A percentile compares a stretch with the other conserved stretches of the same genome.
Evolutionary conservation across 768 basidiomycete species (phyloP).

Genomic region (Astraeus odoratus): DNA sequence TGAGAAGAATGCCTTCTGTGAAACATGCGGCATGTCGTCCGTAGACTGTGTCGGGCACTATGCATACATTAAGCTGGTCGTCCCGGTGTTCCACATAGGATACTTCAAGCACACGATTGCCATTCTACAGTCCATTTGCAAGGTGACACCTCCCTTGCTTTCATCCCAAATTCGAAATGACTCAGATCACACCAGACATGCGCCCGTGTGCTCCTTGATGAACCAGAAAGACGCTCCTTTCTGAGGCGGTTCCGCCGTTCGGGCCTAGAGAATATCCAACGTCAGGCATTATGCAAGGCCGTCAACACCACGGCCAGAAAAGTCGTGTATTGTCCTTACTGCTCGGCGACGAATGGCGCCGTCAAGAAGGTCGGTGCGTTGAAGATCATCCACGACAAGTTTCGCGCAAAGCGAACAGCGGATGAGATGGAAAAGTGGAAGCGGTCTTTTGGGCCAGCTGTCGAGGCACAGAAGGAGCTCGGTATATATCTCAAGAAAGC

Average conservation of each 20-base stretch:
- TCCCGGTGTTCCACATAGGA: constrained; percentile 97
- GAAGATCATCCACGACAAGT: constrained; percentile 98
- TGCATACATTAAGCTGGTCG: constrained; percentile 93
- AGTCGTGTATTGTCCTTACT: constrained; percentile 87
- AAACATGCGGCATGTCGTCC: constrained; percentile 87
- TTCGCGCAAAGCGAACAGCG: constrained; percentile 86
- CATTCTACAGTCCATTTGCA: constrained; percentile 95
- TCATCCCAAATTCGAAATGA: not conserved
- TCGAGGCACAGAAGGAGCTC: constrained; percentile 84
- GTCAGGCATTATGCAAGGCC: constrained; percentile 73
- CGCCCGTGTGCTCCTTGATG: constrained; percentile 83
- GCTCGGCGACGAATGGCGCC: constrained; percentile 86
- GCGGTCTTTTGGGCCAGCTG: constrained; percentile 69
- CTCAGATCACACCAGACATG: constrained; percentile 55
- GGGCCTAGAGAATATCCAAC: constrained; percentile 87
- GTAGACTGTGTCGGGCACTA: constrained; percentile 98
- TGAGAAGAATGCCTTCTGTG: constrained; percentile 87
- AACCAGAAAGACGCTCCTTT: constrained; percentile 75
- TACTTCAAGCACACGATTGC: constrained; percentile 95
- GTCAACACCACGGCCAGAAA: constrained; percentile 87
- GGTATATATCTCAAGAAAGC: constrained; percentile 81
- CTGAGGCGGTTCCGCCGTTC: constrained; percentile 88
- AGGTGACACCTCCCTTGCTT: constrained; percentile 40
- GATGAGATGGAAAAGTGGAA: constrained; percentile 88
- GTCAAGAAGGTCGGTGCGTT: constrained; percentile 94